Evolutionary conservation across 257 asterid genomes (phyloP), one percentile per base, ranked within the genome.

Genomic region (Solanum infundibuliforme): DNA sequence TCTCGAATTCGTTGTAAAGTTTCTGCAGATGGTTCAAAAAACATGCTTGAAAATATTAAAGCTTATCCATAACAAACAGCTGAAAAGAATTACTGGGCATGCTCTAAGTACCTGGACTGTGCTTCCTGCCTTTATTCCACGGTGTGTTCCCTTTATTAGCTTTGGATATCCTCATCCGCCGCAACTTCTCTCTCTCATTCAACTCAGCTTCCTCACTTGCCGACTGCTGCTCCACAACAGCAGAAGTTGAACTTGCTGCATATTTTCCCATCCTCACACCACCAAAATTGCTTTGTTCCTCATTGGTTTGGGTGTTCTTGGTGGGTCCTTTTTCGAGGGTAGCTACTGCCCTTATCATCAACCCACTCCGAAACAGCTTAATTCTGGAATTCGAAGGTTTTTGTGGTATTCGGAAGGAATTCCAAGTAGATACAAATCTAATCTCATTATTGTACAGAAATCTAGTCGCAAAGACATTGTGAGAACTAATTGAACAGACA

Each of bases 71-170:
- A 34, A 39, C 5, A 16, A 86, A 23, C 20, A 87, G 18, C 73
- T 60, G 58, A 62, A 38, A 60, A n/a, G 34, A 83, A 83, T 21
- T 39, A 38, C 58, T 7, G 25, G 12, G 71, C 83, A 10, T 86
- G 46, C 7, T 41, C 48, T 12, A 87, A 73, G 83, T 91, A 97
- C 99, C 99, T 87, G 98, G 98, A 88, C 95, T 92, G 89, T 96
- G 99, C 93, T 94, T 97, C 93, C 90, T 94, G 86, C 99, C 99
- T 92, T 93, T 93, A 92, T 97, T 97, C 99, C 99, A 97, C 31
- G 99, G 98, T 39, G 91, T 94, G 58, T 96, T 97, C 69, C 99
- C 99, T 87, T 95, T 97, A 89, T 96, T 97, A 38, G 99, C 99
- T 88, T 94, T 93, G 3, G 99, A 97, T 89, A 96, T 96, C 93